phyloP scores from a whole-genome alignment of 1,284 basidiomycete genomes.

The Fomitiporia mediterranea region DNA sequence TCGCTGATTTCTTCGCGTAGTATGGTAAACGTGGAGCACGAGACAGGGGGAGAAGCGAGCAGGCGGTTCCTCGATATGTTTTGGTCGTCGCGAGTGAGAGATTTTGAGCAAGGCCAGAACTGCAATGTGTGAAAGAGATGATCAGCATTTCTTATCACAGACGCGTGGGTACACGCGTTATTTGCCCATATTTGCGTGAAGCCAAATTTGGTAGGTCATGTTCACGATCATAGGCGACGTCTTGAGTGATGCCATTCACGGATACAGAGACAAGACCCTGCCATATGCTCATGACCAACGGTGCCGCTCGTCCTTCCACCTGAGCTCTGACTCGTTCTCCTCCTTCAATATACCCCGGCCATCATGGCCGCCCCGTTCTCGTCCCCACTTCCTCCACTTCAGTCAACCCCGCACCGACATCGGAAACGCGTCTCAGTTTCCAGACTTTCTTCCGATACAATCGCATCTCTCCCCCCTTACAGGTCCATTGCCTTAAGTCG shows the following conservation, averaged over 20 bases:
- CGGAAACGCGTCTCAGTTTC: slow-evolving; percentile 53
- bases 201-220: not conserved
- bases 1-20: too few relatives aligned
- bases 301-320: not conserved
- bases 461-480: slow-evolving; percentile 64
- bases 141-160: too few relatives aligned
- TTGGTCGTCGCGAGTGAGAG: too few relatives aligned
- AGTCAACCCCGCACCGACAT: slow-evolving; percentile 29
- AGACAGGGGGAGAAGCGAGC: too few relatives aligned
- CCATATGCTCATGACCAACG: not conserved
- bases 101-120: too few relatives aligned
- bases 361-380: slow-evolving; percentile 12
- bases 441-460: slow-evolving; percentile 64
- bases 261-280: not conserved
- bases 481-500: slow-evolving; percentile 32
- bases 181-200: not conserved
- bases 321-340: slow-evolving; percentile 3
- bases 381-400: slow-evolving; percentile 9
- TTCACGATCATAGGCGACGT: not conserved
- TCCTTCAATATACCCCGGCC: not conserved
- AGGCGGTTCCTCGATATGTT: too few relatives aligned
- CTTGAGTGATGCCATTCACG: not conserved
- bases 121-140: too few relatives aligned
- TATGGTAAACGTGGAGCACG: too few relatives aligned
- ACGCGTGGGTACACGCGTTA: not conserved